Conservation (phyloP, 23 red algal genomes). For the Gracilaria gracilis region DNA sequence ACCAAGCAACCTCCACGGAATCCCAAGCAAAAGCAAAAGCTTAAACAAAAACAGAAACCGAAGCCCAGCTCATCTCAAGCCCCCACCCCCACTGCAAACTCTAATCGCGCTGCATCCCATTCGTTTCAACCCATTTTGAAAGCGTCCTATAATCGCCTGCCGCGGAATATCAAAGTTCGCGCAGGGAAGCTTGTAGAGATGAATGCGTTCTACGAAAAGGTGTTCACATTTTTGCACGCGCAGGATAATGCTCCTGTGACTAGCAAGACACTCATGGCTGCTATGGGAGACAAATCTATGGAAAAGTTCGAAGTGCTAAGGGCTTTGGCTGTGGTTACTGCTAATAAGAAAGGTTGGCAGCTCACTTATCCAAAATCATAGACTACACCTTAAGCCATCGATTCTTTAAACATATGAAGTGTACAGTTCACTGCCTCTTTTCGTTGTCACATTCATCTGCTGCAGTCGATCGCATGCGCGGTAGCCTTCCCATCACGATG, state of each 20-base stretch:
- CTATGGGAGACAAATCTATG: constrained; percentile 24
- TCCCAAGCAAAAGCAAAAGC: constrained; percentile 8
- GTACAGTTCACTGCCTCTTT: background rate
- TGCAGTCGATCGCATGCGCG: too few species aligned
- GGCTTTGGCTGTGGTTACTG: constrained; percentile 41
- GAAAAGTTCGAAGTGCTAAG: constrained; percentile 56
- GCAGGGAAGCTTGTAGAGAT: constrained; percentile 57
- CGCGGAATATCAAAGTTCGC: constrained; percentile 60
- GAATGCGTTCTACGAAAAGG: constrained; percentile 66
- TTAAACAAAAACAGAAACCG: background rate
- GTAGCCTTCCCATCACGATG: too few species aligned
- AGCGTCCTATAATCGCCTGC: constrained; percentile 56
- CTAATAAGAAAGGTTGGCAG: constrained; percentile 57
- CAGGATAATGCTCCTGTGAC: constrained; percentile 8
- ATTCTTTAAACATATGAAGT: background rate
- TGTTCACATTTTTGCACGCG: constrained; percentile 34
- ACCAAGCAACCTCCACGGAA: background rate
- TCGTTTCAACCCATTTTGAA: constrained; percentile 49
- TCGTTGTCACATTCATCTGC: too few species aligned
- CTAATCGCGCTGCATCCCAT: background rate
- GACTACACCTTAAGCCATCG: background rate
- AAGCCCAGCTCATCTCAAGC: background rate
- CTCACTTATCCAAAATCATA: constrained; percentile 43
- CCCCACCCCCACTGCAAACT: background rate
- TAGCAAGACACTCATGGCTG: constrained; percentile 33